These are phyloP conservation scores for Leccinum arenicola DNA, from an alignment of 768 basidiomycete genomes.

Conservation along the genomic window DNA sequence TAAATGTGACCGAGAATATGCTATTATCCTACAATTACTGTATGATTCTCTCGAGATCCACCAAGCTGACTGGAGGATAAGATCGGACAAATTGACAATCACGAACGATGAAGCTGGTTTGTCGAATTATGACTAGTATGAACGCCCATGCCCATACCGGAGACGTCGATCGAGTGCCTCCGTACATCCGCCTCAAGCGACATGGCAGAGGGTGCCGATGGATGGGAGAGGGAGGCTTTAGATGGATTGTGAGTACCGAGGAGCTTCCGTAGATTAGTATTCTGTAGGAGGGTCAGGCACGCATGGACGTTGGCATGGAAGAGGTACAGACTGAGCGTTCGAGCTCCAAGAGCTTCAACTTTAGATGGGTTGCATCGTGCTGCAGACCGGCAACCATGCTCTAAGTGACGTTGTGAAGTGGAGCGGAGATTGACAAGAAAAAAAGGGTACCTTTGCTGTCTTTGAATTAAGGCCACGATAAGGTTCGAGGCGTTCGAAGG, in stretches of 20 bases:
- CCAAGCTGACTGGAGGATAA: background rate
- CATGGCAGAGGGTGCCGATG: conserved; percentile 27
- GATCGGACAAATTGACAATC: background rate
- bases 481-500: conserved; percentile 52
- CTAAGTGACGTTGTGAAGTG: conserved; percentile 32
- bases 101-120: conserved; percentile 10
- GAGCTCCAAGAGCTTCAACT: conserved; percentile 64
- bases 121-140: conserved; percentile 11
- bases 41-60: conserved; percentile 4
- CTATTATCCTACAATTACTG: conserved; percentile 22
- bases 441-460: conserved; percentile 58
- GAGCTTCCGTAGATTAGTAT: conserved; percentile 32
- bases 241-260: conserved; percentile 26
- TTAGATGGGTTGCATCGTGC: conserved; percentile 56
- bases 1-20: conserved; percentile 9
- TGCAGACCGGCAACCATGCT: conserved; percentile 74
- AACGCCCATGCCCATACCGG: conserved; percentile 31
- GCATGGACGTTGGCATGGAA: background rate
- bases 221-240: conserved; percentile 17
- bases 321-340: conserved; percentile 52
- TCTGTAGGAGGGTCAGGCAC: conserved; percentile 13
- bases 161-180: conserved; percentile 32
- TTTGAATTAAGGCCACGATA: conserved; percentile 74
- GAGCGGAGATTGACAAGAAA: background rate
- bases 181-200: conserved; percentile 33